Base-by-base conservation (phyloP, 208 protist species). In the Crithidia fasciculata region DNA sequence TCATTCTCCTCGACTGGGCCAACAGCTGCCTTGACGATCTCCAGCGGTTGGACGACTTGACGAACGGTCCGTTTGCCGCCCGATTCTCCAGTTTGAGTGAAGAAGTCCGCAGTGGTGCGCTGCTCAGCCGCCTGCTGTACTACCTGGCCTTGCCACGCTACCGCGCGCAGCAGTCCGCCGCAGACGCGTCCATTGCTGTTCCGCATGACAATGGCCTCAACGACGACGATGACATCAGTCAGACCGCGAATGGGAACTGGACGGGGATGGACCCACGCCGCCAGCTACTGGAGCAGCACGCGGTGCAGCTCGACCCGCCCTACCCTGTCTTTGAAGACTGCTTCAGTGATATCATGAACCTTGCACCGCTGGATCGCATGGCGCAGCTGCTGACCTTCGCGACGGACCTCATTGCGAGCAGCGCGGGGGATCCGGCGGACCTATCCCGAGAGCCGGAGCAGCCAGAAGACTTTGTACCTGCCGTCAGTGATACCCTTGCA, bases 81-180 rank as follows among this genome's bases (percentile, higher is more conserved):
- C 88, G 90, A 63, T 91, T 95, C 74, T 55, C 53, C 55, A 79
- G 74, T 68, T 94, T 97, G 71, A 90, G 83, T n/a, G 87, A 95
- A 59, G 92, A 97, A 74, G 73, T 81, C 37, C 87, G 90, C 43
- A 95, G 84, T 71, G 93, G 90, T 19, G 78, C 95, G 28, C 73
- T 97, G 28, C 55, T 97, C 18, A 95, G 90, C 62, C 89, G 93
- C 0, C 78, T 97, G 59, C 82, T 97, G 39, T 97, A 92, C 68
- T 97, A 97, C 76, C 78, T 97, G 15, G 88, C 93, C 37, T 74
- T 97, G 9, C 93, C 93, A 12, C 87, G 90, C 12, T 97, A 95
- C 75, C 76, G 88, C 54, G 71, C 74, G 40, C 78, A 49, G 70
- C 69, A 49, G 52, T 74, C 72, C 10, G 64, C 70, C 36, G 71